phyloP scores from a whole-genome alignment of 345 rosid species.

The Kernera saxatilis region DNA sequence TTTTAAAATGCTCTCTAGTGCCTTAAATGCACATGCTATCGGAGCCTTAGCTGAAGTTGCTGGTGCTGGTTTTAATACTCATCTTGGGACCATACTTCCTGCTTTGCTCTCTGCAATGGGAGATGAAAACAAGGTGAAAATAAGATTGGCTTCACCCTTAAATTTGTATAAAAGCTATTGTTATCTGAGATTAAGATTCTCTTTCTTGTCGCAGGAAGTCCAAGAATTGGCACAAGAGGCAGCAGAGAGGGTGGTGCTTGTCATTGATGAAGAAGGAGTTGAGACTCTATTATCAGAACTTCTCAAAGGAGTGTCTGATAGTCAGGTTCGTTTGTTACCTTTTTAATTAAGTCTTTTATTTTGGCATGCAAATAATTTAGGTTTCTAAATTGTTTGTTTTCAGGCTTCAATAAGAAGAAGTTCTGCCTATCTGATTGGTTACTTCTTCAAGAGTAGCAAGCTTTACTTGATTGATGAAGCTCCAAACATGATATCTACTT shows the following conservation, averaged over 20 bases:
- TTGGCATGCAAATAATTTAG: slow-evolving; percentile 2
- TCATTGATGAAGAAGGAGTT: slow-evolving; percentile 88
- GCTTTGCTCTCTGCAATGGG: slow-evolving; percentile 88
- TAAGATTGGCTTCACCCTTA: background rate
- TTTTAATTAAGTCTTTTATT: background rate
- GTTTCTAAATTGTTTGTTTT: slow-evolving; percentile 15
- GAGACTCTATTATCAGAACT: slow-evolving; percentile 82
- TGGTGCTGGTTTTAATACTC: slow-evolving; percentile 80
- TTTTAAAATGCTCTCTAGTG: slow-evolving; percentile 40
- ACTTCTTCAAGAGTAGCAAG: slow-evolving; percentile 87
- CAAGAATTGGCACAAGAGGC: slow-evolving; percentile 84
- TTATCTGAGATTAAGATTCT: slow-evolving; percentile 3
- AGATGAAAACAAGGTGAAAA: slow-evolving; percentile 55
- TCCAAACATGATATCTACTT: slow-evolving; percentile 83
- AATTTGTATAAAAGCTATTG: background rate
- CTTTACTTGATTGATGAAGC: slow-evolving; percentile 92
- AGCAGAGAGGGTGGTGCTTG: slow-evolving; percentile 79
- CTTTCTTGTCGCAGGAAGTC: slow-evolving; percentile 50
- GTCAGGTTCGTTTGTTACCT: slow-evolving; percentile 47
- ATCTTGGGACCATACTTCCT: slow-evolving; percentile 90
- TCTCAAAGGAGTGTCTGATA: slow-evolving; percentile 72
- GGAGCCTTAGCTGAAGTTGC: slow-evolving; percentile 99
- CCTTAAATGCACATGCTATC: slow-evolving; percentile 95
- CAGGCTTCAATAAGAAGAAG: slow-evolving; percentile 91
- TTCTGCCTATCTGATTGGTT: slow-evolving; percentile 84